phyloP scores from a whole-genome alignment of 1,139 yeast genomes.

The Debaryomyces fabryi region DNA sequence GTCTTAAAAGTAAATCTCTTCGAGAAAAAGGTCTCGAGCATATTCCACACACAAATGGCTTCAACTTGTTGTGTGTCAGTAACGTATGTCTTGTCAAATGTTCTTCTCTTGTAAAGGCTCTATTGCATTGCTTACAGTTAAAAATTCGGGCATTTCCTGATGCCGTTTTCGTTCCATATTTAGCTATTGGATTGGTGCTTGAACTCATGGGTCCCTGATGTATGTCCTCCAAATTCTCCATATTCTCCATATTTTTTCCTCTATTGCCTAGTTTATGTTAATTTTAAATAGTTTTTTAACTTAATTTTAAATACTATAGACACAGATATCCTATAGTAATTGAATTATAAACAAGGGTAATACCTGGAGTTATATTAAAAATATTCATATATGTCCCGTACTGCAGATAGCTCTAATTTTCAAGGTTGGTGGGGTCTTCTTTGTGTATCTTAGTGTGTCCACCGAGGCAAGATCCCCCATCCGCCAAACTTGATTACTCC shows the following conservation, averaged over 20 bases:
- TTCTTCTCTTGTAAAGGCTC: constrained; percentile 53
- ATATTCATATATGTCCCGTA: constrained; percentile 3
- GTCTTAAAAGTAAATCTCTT: constrained; percentile 85
- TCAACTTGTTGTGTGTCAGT: constrained; percentile 49
- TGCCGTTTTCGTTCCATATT: constrained; percentile 48
- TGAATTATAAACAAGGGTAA: not conserved
- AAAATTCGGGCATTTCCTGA: constrained; percentile 48
- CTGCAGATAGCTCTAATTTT: constrained; percentile 1
- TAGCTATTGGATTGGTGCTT: constrained; percentile 9
- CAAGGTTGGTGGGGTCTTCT: constrained; percentile 3
- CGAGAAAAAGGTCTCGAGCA: constrained; percentile 95
- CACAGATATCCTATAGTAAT: not conserved
- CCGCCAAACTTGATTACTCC: not conserved
- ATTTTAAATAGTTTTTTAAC: not conserved
- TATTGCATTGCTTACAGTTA: constrained; percentile 45
- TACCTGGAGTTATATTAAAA: constrained; percentile 1
- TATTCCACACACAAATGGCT: constrained; percentile 79
- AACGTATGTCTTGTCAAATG: constrained; percentile 49
- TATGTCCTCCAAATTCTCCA: not conserved
- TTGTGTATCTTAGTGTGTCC: constrained; percentile 3
- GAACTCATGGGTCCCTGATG: constrained; percentile 1
- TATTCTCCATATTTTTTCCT: not conserved
- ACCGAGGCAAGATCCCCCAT: not conserved
- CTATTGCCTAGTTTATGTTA: not conserved
- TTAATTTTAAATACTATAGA: not conserved